Evolutionary conservation across 441 rosid genomes (phyloP), one percentile per base, ranked within the genome.

Genomic region (Brassica balearica): DNA sequence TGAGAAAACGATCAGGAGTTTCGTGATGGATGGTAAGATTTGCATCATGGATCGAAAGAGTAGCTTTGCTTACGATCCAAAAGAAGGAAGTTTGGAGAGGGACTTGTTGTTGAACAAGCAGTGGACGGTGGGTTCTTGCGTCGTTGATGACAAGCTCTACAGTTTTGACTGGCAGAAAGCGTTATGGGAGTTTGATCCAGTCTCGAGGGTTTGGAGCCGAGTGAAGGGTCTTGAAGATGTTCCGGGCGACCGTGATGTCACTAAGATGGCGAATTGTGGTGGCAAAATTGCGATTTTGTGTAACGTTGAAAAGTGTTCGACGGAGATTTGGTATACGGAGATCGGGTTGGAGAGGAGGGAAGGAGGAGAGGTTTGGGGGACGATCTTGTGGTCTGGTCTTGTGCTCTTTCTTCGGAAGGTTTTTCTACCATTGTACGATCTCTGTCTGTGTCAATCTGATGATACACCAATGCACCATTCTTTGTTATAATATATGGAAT

Each of bases 1-100:
- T 77, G 73, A 88, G 84, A 61, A 86, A 89, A 65, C 67, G 0
- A 94, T 94, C 87, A 0, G 68, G 46, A 90, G 95, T 8, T 91
- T 91, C 1, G 97, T 88, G 1, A 64, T 91, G 1, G 83, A 81
- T 8, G 86, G 67, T 6, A 88, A 76, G 70, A 17, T 93, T 11
- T 91, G 86, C 7, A 90, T 92, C 0, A 93, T 93, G 98, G 95
- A 87, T 86, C 5, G 97, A 88, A 36, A 80, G 85, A 8, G 8
- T 23, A 63, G 87, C 84, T 65, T 91, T 83, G 48, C 90, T 81
- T 68, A 86, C 84, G 5, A 64, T 53, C 68, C 88, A 17, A 9
- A 77, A 48, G 68, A 73, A 32, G 55, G 89, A 87, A 92, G 81
- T 76, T 56, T 72, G 60, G 72, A 55, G 67, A 71, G 64, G 86